Base-by-base conservation (phyloP, 495 filamentous ascomycete species). In the Parathielavia hyrcaniae region DNA sequence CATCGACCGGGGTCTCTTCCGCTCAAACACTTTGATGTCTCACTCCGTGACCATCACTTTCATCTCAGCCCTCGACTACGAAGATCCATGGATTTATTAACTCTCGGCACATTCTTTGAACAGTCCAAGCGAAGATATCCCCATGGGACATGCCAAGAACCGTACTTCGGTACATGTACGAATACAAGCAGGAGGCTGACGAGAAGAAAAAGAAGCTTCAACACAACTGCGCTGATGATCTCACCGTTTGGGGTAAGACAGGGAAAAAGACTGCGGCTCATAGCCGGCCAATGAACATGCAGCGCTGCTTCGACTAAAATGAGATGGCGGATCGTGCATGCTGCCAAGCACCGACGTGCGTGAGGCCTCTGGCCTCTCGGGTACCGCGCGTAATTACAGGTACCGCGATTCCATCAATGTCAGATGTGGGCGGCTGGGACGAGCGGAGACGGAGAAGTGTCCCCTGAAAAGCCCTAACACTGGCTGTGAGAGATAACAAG, bases 261-360 rank as follows among this genome's bases (percentile, higher is more conserved):
- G 20, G 40, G 48, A 16, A 30, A 46, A 52, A 46, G 17, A 23
- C 14, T 6, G 48, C 19, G 20, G 26, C 17, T 9, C 1, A 26
- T 16, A 3, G 7, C 23, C 11, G 34, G 40, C 56, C 56, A 58
- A 53, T 58, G 36, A 46, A 16, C 32, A 32, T 11, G 16, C 19
- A 34, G 39, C 40, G 30, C 40, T 14, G 40, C 41, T 34, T 39
- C n/a, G 49, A 46, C 38, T 46, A 20, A 58, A 58, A 58, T 58
- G 55, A 51, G 55, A 53, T 46, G 48, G 34, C 26, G n/a, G 32
- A 52, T 52, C 23, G 40, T 52, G 48, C 55, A 58, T 19, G 39
- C 14, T 50, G 26, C 46, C 46, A 36, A 57, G 46, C 40, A 20
- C 26, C 53, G 30, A 9, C 4, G 36, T 19, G 12, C 20, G 50